These are phyloP conservation scores for Talaromyces trachyspermus DNA, from an alignment of 495 filamentous ascomycete species.

Conservation along the genomic window DNA sequence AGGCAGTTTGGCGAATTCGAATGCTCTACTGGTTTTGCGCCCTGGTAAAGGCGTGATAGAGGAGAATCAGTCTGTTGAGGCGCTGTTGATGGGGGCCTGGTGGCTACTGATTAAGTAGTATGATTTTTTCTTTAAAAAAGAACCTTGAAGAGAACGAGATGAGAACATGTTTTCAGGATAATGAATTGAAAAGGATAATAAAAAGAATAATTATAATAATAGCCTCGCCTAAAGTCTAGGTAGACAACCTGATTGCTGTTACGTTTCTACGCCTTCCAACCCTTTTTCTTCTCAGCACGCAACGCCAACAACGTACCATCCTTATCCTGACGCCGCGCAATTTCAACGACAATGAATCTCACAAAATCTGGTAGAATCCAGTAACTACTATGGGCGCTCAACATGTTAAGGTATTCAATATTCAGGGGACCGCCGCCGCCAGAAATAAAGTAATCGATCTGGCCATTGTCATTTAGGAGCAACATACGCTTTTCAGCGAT, in stretches of 20 bases:
- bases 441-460: constrained; percentile 81
- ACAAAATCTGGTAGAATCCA: constrained; percentile 84
- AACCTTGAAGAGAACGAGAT: too few relatives aligned
- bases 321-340: constrained; percentile 68
- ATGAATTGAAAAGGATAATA: too few relatives aligned
- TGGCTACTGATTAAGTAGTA: constrained; percentile 19
- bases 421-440: constrained; percentile 77
- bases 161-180: too few relatives aligned
- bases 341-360: constrained; percentile 76
- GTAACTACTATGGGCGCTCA: constrained; percentile 93
- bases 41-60: constrained; percentile 38
- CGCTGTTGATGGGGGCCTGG: constrained; percentile 53
- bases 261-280: constrained; percentile 26
- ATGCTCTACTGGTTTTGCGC: constrained; percentile 75
- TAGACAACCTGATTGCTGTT: background rate
- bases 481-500: constrained; percentile 83
- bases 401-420: constrained; percentile 95
- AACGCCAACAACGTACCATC: constrained; percentile 58
- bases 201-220: too few relatives aligned
- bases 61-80: constrained; percentile 51
- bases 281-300: constrained; percentile 66
- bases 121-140: too few relatives aligned
- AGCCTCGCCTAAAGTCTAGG: too few relatives aligned
- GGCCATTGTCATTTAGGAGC: constrained; percentile 89
- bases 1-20: constrained; percentile 80